Base-by-base conservation (phyloP, 441 rosid genomes). In the Pelargonium myrrhifolium region DNA sequence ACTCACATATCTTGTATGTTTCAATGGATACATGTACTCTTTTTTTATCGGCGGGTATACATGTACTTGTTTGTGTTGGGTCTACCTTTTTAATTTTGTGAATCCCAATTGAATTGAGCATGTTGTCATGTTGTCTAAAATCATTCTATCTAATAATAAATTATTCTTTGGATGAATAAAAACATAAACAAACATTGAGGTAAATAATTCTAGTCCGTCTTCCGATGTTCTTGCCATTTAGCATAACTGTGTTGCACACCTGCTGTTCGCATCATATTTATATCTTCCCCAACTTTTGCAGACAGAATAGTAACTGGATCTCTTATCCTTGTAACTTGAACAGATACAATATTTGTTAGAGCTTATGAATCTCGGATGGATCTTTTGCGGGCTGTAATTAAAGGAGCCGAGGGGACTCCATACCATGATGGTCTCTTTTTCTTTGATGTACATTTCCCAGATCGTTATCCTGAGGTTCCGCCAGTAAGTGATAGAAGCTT, bases 381-480 rank as follows among this genome's bases (percentile, higher is more conserved):
- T 78, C 84, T 91, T 64, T 71, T 93, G 79, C 86, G 97, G 77
- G 97, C 97, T 73, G 96, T 88, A 42, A 93, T 93, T 64, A 76
- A 89, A 17, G 99, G 97, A 81, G 93, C 97, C 12, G 90, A 87
- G 68, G 95, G 93, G 65, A 93, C 99, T 73, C 97, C 99, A 22
- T 93, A 93, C 76, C 99, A 91, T 45, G 96, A 93, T 60, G 97
- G 99, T 76, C 90, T 93, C 51, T 93, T 85, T 78, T 90, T 91
- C 81, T 89, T 90, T 74, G 99, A 93, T 71, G 73, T 90, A 74
- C 82, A 68, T 84, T 90, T 93, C 78, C 98, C 97, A 53, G 66
- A 77, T 65, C 64, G 74, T 66, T 93, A 89, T 75, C 99, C 99
- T 67, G 67, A 65, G 71, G 77, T 21, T 31, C 97, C 99, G 4